These are phyloP conservation scores for Fusarium tjaetaba DNA, from an alignment of 2,329 filamentous ascomycete species.

Conservation along the genomic window DNA sequence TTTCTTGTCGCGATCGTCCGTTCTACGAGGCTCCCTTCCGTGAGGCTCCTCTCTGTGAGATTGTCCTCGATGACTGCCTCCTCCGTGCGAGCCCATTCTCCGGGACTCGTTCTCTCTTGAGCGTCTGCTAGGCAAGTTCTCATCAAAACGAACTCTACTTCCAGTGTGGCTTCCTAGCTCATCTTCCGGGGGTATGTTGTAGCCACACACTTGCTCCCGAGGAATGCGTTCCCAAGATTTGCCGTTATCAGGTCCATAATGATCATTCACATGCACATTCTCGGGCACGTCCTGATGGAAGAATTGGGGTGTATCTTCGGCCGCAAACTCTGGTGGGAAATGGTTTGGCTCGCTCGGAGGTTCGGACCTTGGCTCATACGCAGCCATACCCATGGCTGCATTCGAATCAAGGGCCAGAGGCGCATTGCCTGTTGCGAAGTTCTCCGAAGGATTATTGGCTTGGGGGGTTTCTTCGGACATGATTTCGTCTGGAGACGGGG, in stretches of 20 bases:
- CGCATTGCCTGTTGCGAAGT: neutral
- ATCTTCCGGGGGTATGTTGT: accelerated
- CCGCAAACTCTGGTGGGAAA: no score
- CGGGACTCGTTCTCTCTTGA: neutral
- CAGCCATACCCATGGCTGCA: accelerated
- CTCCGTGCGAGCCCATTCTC: accelerated
- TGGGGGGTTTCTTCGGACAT: neutral
- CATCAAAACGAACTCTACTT: neutral
- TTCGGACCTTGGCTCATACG: neutral
- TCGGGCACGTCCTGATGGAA: neutral
- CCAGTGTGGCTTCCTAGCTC: accelerated
- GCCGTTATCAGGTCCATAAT: accelerated
- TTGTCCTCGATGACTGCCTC: neutral
- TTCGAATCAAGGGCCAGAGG: neutral
- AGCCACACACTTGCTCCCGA: neutral
- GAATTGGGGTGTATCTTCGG: neutral
- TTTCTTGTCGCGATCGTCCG: no score
- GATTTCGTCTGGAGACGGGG: accelerated
- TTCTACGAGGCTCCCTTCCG: accelerated
- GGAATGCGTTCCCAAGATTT: accelerated
- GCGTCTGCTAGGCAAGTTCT: no score
- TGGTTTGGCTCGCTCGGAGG: accelerated
- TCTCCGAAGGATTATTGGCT: no score
- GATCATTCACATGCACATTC: neutral
- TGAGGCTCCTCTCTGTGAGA: neutral